A percentile compares a stretch with the other conserved stretches of the same genome.
phyloP scores from a whole-genome alignment of 1,284 basidiomycete genomes.

The Chondrostereum purpureum region DNA sequence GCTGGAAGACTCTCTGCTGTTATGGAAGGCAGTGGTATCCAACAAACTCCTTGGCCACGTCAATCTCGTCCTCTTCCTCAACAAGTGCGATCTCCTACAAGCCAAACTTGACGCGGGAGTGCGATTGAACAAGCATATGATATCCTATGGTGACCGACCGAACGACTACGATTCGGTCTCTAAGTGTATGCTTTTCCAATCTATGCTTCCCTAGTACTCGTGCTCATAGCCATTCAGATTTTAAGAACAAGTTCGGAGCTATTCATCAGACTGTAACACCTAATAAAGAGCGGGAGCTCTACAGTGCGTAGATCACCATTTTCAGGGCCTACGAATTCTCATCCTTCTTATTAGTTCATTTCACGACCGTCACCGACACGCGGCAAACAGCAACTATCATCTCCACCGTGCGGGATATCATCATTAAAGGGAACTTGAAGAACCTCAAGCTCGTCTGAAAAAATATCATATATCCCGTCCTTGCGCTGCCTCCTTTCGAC shows the following conservation, averaged over 20 bases:
- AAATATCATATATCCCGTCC: no score
- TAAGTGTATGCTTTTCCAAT: constrained; percentile 45
- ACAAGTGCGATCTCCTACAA: constrained; percentile 71
- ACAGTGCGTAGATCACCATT: constrained; percentile 41
- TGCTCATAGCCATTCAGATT: constrained; percentile 40
- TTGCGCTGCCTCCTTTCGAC: no score
- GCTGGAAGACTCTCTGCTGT: constrained; percentile 65
- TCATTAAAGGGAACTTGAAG: constrained; percentile 51
- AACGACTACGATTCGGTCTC: constrained; percentile 71
- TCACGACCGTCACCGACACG: constrained; percentile 74
- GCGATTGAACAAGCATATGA: constrained; percentile 58
- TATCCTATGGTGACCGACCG: constrained; percentile 58
- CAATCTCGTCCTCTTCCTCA: constrained; percentile 71
- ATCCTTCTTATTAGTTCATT: constrained; percentile 53
- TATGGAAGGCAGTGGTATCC: constrained; percentile 64
- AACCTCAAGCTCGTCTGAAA: constrained; percentile 47
- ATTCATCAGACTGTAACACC: constrained; percentile 62
- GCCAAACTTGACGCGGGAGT: constrained; percentile 73
- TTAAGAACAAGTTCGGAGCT: constrained; percentile 63
- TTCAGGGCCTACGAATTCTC: no score
- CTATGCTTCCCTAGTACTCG: background rate
- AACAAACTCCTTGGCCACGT: constrained; percentile 64
- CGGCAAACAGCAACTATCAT: constrained; percentile 51
- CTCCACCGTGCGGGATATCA: constrained; percentile 52
- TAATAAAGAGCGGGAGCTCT: constrained; percentile 63